Percentiles rank a stretch among this genome's conserved stretches.
phyloP scores from a whole-genome alignment of 1,284 basidiomycete genomes.

The Fistulinella cinereoalba region DNA sequence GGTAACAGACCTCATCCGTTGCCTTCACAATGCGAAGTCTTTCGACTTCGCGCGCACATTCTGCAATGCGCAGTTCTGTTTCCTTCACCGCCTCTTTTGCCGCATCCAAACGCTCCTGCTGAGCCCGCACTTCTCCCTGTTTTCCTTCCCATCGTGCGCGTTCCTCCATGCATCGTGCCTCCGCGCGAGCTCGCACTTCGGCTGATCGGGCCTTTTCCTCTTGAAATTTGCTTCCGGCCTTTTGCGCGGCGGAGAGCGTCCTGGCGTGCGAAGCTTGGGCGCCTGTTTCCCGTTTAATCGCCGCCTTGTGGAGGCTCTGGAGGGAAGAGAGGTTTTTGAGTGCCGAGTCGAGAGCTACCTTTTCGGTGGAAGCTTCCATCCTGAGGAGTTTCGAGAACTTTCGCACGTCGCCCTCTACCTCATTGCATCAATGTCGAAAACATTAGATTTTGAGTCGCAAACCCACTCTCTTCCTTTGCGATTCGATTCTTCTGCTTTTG shows the following conservation, averaged over 20 bases:
- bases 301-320: conserved; percentile 31
- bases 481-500: conserved; percentile 30
- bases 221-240: conserved; percentile 28
- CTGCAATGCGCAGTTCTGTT: conserved; percentile 24
- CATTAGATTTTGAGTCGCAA: background rate
- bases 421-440: no score
- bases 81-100: conserved; percentile 30
- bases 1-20: conserved; percentile 30
- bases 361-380: conserved; percentile 28
- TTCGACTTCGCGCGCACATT: conserved; percentile 33
- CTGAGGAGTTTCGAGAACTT: conserved; percentile 28
- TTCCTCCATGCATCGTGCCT: conserved; percentile 27
- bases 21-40: conserved; percentile 31
- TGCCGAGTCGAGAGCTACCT: conserved; percentile 28
- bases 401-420: conserved; percentile 23
- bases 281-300: conserved; percentile 30
- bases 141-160: conserved; percentile 34
- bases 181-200: conserved; percentile 27
- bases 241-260: conserved; percentile 27
- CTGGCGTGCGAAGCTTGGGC: conserved; percentile 24
- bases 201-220: conserved; percentile 25
- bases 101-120: conserved; percentile 31
- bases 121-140: conserved; percentile 25
- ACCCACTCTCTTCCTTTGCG: conserved; percentile 25
- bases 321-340: conserved; percentile 25